Conservation (phyloP, 768 basidiomycete genomes). For the Strobilomyces confusus region DNA sequence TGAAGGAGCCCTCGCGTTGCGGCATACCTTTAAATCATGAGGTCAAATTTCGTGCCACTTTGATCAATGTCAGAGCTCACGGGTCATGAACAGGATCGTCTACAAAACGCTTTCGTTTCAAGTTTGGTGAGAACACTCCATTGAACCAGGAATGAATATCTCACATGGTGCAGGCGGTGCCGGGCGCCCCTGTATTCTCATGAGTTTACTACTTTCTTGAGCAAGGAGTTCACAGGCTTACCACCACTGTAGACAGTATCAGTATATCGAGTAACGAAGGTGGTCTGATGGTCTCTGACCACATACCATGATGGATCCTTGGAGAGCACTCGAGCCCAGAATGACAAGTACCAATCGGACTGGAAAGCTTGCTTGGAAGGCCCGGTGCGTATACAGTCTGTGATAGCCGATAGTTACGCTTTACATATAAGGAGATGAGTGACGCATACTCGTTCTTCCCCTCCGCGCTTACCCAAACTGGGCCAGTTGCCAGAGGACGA, state of each 20-base stretch:
- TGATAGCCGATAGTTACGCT: slow-evolving; percentile 13
- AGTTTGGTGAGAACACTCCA: background rate
- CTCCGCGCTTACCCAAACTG: slow-evolving; percentile 9
- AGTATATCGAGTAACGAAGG: background rate
- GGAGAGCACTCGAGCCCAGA: slow-evolving; percentile 8
- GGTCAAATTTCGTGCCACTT: background rate
- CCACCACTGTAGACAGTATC: slow-evolving; percentile 6
- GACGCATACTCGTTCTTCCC: background rate
- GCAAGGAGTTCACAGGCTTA: background rate
- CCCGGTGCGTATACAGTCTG: slow-evolving; percentile 7
- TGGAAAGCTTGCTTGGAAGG: slow-evolving; percentile 1
- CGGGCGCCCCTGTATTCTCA: slow-evolving; percentile 6
- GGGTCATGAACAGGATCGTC: slow-evolving; percentile 13
- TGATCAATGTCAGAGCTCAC: background rate
- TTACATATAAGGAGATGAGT: slow-evolving; percentile 1
- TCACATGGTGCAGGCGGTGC: slow-evolving; percentile 12
- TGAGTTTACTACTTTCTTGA: background rate
- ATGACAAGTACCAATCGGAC: slow-evolving; percentile 4
- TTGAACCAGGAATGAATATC: background rate
- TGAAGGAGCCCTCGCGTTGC: slow-evolving; percentile 8
- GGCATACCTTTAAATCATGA: slow-evolving; percentile 3
- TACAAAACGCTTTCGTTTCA: slow-evolving; percentile 6
- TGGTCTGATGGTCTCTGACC: no score
- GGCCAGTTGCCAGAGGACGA: slow-evolving; percentile 6
- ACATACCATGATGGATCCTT: slow-evolving; percentile 10